These are phyloP conservation scores for Trypanosoma cruzi DNA, from an alignment of 208 protist genomes.

Conservation along the genomic window DNA sequence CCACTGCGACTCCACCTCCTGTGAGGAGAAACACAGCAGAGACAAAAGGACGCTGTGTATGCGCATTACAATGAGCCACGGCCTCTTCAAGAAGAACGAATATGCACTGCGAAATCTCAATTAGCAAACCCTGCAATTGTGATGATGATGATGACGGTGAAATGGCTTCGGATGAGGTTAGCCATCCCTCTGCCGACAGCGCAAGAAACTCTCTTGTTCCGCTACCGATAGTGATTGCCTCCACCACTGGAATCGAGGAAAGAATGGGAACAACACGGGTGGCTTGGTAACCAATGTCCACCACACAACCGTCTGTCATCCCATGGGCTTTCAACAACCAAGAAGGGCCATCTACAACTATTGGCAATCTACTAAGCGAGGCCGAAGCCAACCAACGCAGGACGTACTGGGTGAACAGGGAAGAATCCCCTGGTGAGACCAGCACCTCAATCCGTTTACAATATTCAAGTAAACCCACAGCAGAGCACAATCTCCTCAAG, in stretches of 20 bases:
- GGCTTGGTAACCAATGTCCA: constrained; percentile 39
- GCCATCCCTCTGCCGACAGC: not conserved
- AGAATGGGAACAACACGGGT: constrained; percentile 37
- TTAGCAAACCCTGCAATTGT: not conserved
- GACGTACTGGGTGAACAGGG: constrained; percentile 23
- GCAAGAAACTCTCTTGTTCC: not conserved
- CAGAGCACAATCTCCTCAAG: constrained; percentile 3
- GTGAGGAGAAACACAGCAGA: constrained; percentile 10
- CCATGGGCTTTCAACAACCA: constrained; percentile 16
- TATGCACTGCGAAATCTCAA: not conserved
- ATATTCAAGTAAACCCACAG: constrained; percentile 1
- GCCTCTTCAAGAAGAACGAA: constrained; percentile 13
- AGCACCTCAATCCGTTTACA: constrained; percentile 21
- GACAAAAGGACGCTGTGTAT: constrained; percentile 14
- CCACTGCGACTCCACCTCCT: constrained; percentile 4
- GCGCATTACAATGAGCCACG: constrained; percentile 7
- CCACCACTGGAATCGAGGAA: constrained; percentile 19
- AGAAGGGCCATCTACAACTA: constrained; percentile 11
- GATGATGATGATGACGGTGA: not conserved
- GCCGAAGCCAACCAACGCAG: constrained; percentile 15
- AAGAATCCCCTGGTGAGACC: constrained; percentile 13
- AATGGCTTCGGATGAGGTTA: not conserved
- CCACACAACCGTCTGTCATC: constrained; percentile 24
- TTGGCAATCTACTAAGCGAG: constrained; percentile 1
- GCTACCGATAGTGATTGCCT: constrained; percentile 12